Conservation (phyloP, 495 filamentous ascomycete genomes). For the Aspergillus carlsbadensis region DNA sequence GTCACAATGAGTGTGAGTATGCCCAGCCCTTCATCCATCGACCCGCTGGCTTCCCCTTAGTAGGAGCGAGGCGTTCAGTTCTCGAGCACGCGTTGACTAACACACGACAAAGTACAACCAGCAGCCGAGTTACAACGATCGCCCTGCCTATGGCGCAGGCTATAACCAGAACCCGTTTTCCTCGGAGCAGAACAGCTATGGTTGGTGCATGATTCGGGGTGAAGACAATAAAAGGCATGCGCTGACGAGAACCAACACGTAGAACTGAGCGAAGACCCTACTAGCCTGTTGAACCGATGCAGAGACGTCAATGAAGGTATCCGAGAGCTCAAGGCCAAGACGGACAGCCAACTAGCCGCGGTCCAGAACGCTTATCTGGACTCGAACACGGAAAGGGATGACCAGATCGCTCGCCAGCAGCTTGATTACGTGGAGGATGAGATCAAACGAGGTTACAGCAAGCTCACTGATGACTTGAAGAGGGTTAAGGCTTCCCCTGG, state of each 20-base stretch:
- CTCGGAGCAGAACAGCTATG: slow-evolving; percentile 42
- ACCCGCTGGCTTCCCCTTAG: background rate
- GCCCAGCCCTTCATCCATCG: background rate
- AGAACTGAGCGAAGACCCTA: slow-evolving; percentile 52
- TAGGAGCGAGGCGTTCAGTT: background rate
- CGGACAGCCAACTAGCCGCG: slow-evolving; percentile 35
- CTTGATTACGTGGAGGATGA: slow-evolving; percentile 70
- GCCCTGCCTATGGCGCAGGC: slow-evolving; percentile 14
- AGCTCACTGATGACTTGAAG: slow-evolving; percentile 70
- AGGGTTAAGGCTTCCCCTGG: slow-evolving; percentile 77
- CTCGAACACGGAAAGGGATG: slow-evolving; percentile 46
- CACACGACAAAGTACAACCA: slow-evolving; percentile 14
- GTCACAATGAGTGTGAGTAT: slow-evolving; percentile 11
- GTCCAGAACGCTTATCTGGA: slow-evolving; percentile 46
- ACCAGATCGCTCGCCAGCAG: slow-evolving; percentile 40
- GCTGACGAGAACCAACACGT: background rate
- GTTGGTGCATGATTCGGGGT: slow-evolving; percentile 22
- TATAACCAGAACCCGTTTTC: slow-evolving; percentile 49
- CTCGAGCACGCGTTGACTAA: background rate
- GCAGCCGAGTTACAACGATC: slow-evolving; percentile 1
- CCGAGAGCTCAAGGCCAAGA: slow-evolving; percentile 36
- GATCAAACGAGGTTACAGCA: slow-evolving; percentile 77
- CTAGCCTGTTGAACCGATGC: slow-evolving; percentile 80
- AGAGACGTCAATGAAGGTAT: slow-evolving; percentile 73
- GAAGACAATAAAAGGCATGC: background rate